phyloP scores from a whole-genome alignment of 2,329 filamentous ascomycete genomes.

The Biscogniauxia marginata region DNA sequence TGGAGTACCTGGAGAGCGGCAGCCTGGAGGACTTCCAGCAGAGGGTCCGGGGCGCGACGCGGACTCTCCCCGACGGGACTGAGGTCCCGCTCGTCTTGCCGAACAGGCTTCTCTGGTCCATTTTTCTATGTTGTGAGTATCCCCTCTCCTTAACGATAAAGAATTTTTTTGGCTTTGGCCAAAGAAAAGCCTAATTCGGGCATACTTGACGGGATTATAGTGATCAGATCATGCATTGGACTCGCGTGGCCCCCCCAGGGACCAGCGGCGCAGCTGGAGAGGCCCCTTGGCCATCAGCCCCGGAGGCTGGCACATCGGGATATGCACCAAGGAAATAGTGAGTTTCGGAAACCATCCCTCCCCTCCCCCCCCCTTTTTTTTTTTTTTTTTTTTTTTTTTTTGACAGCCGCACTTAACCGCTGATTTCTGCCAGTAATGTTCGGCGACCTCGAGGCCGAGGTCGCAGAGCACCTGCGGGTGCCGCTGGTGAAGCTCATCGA shows the following conservation, averaged over 20 bases:
- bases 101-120: conserved; percentile 1
- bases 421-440: not conserved
- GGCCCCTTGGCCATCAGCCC: not conserved
- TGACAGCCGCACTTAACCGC: too few relatives aligned
- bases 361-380: too few relatives aligned
- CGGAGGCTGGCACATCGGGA: not conserved
- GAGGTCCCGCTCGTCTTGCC: not conserved
- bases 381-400: too few relatives aligned
- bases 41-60: not conserved
- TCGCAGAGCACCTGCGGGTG: not conserved
- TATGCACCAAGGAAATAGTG: not conserved
- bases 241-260: not conserved
- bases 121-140: not conserved
- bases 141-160: too few relatives aligned
- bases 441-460: not conserved
- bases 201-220: not conserved
- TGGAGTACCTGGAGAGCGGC: not conserved
- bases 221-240: not conserved
- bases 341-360: not conserved
- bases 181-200: not conserved
- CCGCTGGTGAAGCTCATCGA: not conserved
- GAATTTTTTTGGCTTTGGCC: too few relatives aligned
- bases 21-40: not conserved
- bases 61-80: not conserved
- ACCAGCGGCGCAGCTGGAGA: not conserved